Percentiles rank a stretch among this genome's conserved stretches.
These are phyloP conservation scores for Zygosaccharomyces sapae DNA, from an alignment of 1,139 yeast genomes.

Conservation along the genomic window DNA sequence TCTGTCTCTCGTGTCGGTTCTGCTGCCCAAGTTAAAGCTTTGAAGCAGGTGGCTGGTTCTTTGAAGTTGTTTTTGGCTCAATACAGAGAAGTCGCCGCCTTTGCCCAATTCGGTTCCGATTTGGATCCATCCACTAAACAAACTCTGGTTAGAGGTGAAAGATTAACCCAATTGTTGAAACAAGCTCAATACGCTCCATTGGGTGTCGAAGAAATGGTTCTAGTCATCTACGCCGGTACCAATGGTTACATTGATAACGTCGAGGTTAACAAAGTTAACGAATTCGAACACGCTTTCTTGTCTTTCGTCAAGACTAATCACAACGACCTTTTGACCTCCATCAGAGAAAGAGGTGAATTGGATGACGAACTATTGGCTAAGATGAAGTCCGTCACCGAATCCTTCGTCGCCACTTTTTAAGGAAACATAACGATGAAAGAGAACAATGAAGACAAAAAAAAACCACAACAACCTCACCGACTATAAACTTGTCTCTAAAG, in stretches of 20 bases:
- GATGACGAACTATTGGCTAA: slow-evolving; percentile 80
- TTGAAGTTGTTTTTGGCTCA: slow-evolving; percentile 99
- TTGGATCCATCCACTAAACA: slow-evolving; percentile 99
- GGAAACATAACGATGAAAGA: neutral
- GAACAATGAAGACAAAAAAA: too few relatives aligned
- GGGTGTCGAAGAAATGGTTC: slow-evolving; percentile 99
- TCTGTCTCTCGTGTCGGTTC: slow-evolving; percentile 99
- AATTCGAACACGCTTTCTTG: slow-evolving; percentile 90
- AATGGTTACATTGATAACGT: slow-evolving; percentile 95
- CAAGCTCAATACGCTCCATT: slow-evolving; percentile 97
- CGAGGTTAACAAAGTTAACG: slow-evolving; percentile 81
- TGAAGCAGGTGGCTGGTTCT: slow-evolving; percentile 99
- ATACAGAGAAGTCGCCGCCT: slow-evolving; percentile 99
- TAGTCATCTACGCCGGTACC: slow-evolving; percentile 98
- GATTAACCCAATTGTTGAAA: slow-evolving; percentile 97
- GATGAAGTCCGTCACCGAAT: slow-evolving; percentile 86
- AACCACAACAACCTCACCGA: neutral
- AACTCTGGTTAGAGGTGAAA: slow-evolving; percentile 99
- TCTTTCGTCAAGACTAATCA: slow-evolving; percentile 89
- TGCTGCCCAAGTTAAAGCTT: slow-evolving; percentile 99
- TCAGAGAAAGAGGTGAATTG: slow-evolving; percentile 86
- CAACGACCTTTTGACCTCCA: slow-evolving; percentile 74
- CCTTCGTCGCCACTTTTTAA: slow-evolving; percentile 85
- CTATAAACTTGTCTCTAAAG: slow-evolving; percentile 8
- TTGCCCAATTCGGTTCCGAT: slow-evolving; percentile 99